These are phyloP conservation scores for Coemansia sp. DNA, from an alignment of 192 early-diverging fungal genomes.

Conservation along the genomic window DNA sequence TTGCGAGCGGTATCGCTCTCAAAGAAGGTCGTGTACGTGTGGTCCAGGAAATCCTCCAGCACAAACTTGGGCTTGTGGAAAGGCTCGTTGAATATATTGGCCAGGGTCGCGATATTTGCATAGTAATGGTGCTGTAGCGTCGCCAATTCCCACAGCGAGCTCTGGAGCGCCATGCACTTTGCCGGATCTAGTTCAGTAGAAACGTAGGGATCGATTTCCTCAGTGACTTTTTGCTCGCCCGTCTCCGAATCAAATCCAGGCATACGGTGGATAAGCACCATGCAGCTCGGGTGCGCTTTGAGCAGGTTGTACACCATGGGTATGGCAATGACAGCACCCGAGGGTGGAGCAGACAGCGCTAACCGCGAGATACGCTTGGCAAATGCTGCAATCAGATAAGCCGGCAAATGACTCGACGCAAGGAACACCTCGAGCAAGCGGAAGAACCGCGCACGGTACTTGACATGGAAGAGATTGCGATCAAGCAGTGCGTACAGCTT, in stretches of 20 bases:
- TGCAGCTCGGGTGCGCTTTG: constrained; percentile 86
- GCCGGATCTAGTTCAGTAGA: constrained; percentile 71
- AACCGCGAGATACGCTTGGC: constrained; percentile 88
- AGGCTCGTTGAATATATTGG: constrained; percentile 82
- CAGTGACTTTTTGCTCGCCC: constrained; percentile 33
- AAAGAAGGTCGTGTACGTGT: constrained; percentile 78
- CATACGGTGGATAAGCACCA: constrained; percentile 79
- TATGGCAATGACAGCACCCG: constrained; percentile 80
- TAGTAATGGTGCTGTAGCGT: constrained; percentile 85
- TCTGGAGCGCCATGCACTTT: constrained; percentile 75
- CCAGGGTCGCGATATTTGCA: constrained; percentile 81
- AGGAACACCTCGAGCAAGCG: constrained; percentile 88
- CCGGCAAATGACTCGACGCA: constrained; percentile 81
- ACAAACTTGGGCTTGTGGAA: constrained; percentile 84
- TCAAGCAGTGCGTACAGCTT: constrained; percentile 94
- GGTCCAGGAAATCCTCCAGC: constrained; percentile 96
- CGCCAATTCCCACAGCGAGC: constrained; percentile 94
- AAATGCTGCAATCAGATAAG: constrained; percentile 89
- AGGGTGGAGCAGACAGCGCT: constrained; percentile 79
- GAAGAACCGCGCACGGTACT: constrained; percentile 94
- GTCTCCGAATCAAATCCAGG: constrained; percentile 48
- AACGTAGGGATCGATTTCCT: constrained; percentile 38
- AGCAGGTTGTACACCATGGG: constrained; percentile 92
- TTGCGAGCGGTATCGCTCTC: constrained; percentile 64
- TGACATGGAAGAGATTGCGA: constrained; percentile 85